Evolutionary conservation across 306 rosid species (phyloP), one percentile per base, ranked within the genome.

Genomic region (Leucaena leucocephala): DNA sequence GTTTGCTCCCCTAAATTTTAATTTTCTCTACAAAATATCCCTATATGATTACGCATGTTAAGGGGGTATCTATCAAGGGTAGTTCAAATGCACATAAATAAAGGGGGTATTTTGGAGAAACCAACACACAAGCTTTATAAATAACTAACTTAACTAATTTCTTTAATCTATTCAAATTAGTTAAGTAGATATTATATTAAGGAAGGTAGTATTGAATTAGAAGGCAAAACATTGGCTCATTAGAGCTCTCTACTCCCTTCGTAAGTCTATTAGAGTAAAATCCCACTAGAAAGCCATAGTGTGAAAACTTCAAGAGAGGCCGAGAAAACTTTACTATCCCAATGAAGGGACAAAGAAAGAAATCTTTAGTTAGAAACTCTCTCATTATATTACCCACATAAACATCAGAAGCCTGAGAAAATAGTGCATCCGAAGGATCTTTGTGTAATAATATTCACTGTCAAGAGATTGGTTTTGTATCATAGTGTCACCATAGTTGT

Each of bases 221-320:
- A 42, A 68, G 49, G 17, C 43, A 68, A 40, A 68, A 11, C 16
- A 3, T 68, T 68, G 38, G 39, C 42, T 22, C 38, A 59, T 2
- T 12, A 44, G 57, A 69, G 21, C 8, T 69, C 21, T 68, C 55
- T 6, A 27, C 19, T 45, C 40, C 57, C 38, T 45, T 19, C 5
- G 6, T 44, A 69, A 69, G 15, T 27, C 74, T 4, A 13, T 69
- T 5, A 11, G 40, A 43, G 74, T 44, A 22, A 42, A 67, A 12
- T 2, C 21, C 1, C 12, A 36, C n/a, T 22, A 69, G 52, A 43
- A 45, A 44, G n/a, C 39, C 6, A 69, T 44, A 12, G 16, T 34
- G 40, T 69, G 40, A 69, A 69, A 45, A 17, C 55, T 17, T 45
- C 58, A 68, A 68, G 17, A 45, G 74, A 69, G 36, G 74, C 39